These are phyloP conservation scores for Flammula alnicola DNA, from an alignment of 1,284 basidiomycete genomes.

Conservation along the genomic window DNA sequence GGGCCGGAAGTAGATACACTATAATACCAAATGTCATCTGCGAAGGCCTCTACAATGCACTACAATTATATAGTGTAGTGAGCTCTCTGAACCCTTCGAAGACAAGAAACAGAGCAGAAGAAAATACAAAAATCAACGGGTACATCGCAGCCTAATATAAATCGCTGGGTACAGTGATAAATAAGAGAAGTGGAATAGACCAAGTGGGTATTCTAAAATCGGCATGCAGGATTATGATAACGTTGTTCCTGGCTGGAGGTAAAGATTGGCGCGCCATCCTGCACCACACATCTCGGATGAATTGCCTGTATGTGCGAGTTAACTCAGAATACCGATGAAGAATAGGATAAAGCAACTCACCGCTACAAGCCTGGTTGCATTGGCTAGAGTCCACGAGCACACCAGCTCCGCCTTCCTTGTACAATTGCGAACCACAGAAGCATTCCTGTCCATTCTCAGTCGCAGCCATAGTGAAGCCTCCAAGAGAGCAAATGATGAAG, in stretches of 20 bases:
- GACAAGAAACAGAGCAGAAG: too few relatives aligned
- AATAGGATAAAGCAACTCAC: conserved; percentile 20
- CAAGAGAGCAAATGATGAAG: conserved; percentile 27
- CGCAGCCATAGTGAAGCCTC: conserved; percentile 36
- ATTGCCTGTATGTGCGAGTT: conserved; percentile 8
- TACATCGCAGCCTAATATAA: too few relatives aligned
- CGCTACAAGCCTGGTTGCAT: conserved; percentile 33
- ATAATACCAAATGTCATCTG: too few relatives aligned
- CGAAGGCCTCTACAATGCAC: too few relatives aligned
- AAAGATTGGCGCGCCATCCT: conserved; percentile 33
- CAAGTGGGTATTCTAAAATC: too few relatives aligned
- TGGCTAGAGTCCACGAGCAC: conserved; percentile 19
- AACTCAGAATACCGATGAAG: not conserved
- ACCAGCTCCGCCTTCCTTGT: conserved; percentile 23
- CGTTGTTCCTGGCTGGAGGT: conserved; percentile 24
- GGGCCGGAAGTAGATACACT: too few relatives aligned
- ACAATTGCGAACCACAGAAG: conserved; percentile 33
- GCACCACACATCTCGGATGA: conserved; percentile 33
- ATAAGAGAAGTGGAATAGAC: too few relatives aligned
- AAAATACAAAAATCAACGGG: too few relatives aligned
- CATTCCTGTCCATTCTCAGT: conserved; percentile 38
- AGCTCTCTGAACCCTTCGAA: too few relatives aligned
- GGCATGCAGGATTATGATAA: conserved; percentile 5
- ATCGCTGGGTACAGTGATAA: too few relatives aligned
- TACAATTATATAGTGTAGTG: too few relatives aligned